Evolutionary conservation across 352 stramenopile species (phyloP).

Genomic region (Phytophthora kernoviae): DNA sequence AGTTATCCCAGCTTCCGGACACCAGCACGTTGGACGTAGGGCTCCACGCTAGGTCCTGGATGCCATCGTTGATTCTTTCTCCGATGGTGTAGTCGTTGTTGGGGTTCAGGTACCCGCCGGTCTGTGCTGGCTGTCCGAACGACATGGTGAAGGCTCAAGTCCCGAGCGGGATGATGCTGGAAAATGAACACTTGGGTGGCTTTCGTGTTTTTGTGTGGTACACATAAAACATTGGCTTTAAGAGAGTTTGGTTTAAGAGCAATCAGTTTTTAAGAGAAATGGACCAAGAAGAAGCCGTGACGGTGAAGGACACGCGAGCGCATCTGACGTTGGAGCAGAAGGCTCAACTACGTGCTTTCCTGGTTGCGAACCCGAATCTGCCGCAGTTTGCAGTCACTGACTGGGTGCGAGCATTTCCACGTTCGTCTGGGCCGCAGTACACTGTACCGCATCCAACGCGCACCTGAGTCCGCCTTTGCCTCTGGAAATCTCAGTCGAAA

Average conservation of each 20-base stretch:
- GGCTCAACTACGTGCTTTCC: conserved; percentile 33
- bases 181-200: conserved; percentile 1
- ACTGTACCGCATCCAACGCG: conserved; percentile 50
- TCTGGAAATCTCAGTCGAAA: conserved; percentile 32
- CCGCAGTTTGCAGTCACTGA: conserved; percentile 30
- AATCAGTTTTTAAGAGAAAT: too few species aligned
- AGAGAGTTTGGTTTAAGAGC: too few species aligned
- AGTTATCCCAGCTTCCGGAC: conserved; percentile 83
- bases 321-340: conserved; percentile 50
- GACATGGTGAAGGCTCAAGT: conserved; percentile 25
- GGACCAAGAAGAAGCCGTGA: conserved; percentile 3
- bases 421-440: conserved; percentile 39
- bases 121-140: conserved; percentile 54
- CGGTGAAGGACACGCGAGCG: conserved; percentile 21
- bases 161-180: neutral
- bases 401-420: conserved; percentile 43
- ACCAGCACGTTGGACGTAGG: conserved; percentile 78
- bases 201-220: too few species aligned
- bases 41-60: conserved; percentile 81
- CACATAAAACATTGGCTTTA: too few species aligned
- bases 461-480: conserved; percentile 35
- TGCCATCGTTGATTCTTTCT: conserved; percentile 66
- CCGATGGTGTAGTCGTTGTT: conserved; percentile 83
- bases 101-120: conserved; percentile 65
- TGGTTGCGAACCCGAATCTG: conserved; percentile 34